Conservation (phyloP, 495 filamentous ascomycete species). For the Lasiosphaeris hirsuta region DNA sequence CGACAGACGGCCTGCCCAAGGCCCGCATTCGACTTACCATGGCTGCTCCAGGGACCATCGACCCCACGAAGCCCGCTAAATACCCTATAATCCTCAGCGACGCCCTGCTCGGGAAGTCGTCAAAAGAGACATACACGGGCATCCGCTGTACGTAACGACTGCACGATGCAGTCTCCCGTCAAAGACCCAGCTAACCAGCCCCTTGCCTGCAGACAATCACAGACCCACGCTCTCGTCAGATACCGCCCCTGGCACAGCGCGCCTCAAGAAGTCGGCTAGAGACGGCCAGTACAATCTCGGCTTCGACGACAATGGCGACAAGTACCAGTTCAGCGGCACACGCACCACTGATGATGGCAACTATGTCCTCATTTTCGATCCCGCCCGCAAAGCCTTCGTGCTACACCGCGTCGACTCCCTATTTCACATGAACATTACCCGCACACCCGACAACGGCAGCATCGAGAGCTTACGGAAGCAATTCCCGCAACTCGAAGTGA, state of each 20-base stretch:
- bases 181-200: background rate
- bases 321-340: conserved; percentile 49
- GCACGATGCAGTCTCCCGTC: conserved; percentile 6
- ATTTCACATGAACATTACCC: conserved; percentile 56
- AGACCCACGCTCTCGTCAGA: conserved; percentile 46
- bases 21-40: conserved; percentile 10
- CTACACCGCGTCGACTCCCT: conserved; percentile 56
- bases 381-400: conserved; percentile 50
- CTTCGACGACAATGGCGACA: conserved; percentile 45
- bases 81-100: conserved; percentile 56
- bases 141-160: conserved; percentile 44
- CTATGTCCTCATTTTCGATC: conserved; percentile 55
- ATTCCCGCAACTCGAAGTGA: conserved; percentile 41
- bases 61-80: conserved; percentile 50
- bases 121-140: conserved; percentile 52
- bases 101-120: conserved; percentile 48
- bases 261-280: conserved; percentile 44
- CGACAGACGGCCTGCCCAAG: too few species aligned
- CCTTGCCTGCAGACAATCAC: conserved; percentile 46
- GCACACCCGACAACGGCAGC: conserved; percentile 39
- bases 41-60: conserved; percentile 31
- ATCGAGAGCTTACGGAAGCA: conserved; percentile 39
- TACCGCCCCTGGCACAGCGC: conserved; percentile 40
- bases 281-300: conserved; percentile 44
- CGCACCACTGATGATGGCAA: conserved; percentile 47